Percentiles rank a stretch among this genome's conserved stretches.
phyloP scores from a whole-genome alignment of 176 grass and related monocot genomes.

The Eleusine coracana region DNA sequence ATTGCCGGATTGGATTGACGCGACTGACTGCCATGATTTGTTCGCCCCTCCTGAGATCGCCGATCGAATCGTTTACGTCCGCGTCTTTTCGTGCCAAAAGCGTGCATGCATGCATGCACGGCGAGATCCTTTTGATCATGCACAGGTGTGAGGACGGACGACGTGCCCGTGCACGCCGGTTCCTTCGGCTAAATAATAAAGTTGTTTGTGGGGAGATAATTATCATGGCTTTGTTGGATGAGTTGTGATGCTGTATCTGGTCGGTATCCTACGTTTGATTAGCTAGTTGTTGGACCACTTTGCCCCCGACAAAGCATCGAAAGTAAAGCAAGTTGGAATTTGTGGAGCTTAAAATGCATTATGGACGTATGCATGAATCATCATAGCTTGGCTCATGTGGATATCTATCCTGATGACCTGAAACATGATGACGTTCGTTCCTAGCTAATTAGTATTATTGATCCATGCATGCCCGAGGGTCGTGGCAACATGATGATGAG shows the following conservation, averaged over 20 bases:
- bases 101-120: conserved; percentile 48
- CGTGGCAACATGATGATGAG: not conserved
- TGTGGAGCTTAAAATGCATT: conserved; percentile 43
- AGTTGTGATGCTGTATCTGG: conserved; percentile 32
- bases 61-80: conserved; percentile 29
- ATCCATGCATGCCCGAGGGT: conserved; percentile 13
- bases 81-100: conserved; percentile 57
- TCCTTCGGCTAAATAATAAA: not conserved
- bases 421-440: conserved; percentile 2
- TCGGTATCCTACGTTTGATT: conserved; percentile 34
- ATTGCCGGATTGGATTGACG: not conserved
- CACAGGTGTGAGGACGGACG: conserved; percentile 31
- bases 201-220: not conserved
- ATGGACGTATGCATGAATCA: conserved; percentile 17
- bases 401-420: not conserved
- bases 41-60: not conserved
- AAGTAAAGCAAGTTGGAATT: conserved; percentile 43
- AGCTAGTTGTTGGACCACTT: conserved; percentile 34
- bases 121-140: conserved; percentile 43
- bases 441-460: not conserved
- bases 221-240: conserved; percentile 23
- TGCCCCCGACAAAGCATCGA: conserved; percentile 48
- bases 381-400: conserved; percentile 34
- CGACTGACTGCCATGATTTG: conserved; percentile 32
- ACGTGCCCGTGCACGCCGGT: conserved; percentile 23